Evolutionary conservation across 768 basidiomycete genomes (phyloP), one percentile per base, ranked within the genome.

Genomic region (Sporobolomyces roseus): DNA sequence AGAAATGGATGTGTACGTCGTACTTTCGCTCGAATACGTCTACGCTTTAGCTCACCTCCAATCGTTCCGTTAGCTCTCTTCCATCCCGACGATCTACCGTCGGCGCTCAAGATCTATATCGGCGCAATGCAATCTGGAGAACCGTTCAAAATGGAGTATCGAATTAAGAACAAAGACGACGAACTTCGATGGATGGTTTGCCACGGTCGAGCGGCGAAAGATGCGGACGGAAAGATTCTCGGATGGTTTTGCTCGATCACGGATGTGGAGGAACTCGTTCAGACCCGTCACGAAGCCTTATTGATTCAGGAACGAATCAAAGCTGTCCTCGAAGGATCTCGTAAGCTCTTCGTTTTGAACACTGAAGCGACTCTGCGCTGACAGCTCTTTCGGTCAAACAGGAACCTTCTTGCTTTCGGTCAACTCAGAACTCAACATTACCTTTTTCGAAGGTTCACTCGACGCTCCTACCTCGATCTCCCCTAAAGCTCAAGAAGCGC

Each of bases 121-220:
- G 59, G 38, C 19, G 63, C 52, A 0, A 59, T 73, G 48, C 12
- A 53, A 33, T 21, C 60, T 0, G 71, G 67, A 23, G 27, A 65
- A 2, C 32, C 36, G n/a, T 68, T 68, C 35, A 21, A 13, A 19
- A 56, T 66, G 29, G 64, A 73, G 30, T 73, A 73, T 52, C 63
- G 72, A 16, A 35, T 69, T 55, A 35, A 25, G 6, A 14, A 35
- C 21, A 12, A 5, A 2, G 64, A 66, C 33, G 67, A 61, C 14
- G 17, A 5, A 0, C 48, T 61, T 19, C 38, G 68, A 2, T 73
- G 72, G 72, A 62, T 58, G n/a, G 30, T 51, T 0, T 50, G 33
- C 7, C 19, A 30, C 1, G 72, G 68, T 1, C 38, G 55, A 1
- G 6, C 68, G 43, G 7, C 27, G 4, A 32, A 45, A 4, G 48